Base-by-base conservation (phyloP, 495 filamentous ascomycete genomes). In the Penicillium argentinense region DNA sequence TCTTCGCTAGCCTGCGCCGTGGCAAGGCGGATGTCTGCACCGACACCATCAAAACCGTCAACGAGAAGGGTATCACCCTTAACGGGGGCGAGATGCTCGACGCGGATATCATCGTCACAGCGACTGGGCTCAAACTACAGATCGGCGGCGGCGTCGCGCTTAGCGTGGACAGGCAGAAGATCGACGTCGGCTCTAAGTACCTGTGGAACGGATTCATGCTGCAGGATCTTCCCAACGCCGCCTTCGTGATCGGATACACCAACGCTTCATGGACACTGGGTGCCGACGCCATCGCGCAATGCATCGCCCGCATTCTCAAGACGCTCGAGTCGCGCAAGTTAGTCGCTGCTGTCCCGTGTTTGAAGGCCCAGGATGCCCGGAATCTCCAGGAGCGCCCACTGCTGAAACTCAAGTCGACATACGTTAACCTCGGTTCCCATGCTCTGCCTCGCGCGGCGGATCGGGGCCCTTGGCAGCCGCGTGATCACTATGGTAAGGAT, bases 81-180 rank as follows among this genome's bases (percentile, higher is more conserved):
- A 61, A 71, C 23, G 75, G 74, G 0, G 86, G 83, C 13, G 71
- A 78, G 37, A 61, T 57, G 0, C 56, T 91, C 3, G 70, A 80
- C 1, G 80, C 84, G 0, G 86, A 91, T 64, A 81, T 87, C 54
- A 86, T 91, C 57, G 64, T 91, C 49, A 87, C 85, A 0, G 87
- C 87, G 0, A 93, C 88, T 0, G 87, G 87, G 1, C 68, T 93
- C 1, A 74, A 75, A 30, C 56, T 88, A 29, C 64, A 66, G 14
- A 59, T 87, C 6, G 75, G 76, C 0, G 77, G 77, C 16, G 71
- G 72, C 5, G 64, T 80, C 3, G 42, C 53, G 0, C 41, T 86
- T 9, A 55, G 56, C 3, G 78, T 88, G 1, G 80, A 88, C 55
- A 79, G 75, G n/a, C 44, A 69, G 16, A 68, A 68, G 16, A 40